Evolutionary conservation across 1,139 yeast genomes (phyloP), one percentile per base, ranked within the genome.

Genomic region (Yamadazyma triangularis): DNA sequence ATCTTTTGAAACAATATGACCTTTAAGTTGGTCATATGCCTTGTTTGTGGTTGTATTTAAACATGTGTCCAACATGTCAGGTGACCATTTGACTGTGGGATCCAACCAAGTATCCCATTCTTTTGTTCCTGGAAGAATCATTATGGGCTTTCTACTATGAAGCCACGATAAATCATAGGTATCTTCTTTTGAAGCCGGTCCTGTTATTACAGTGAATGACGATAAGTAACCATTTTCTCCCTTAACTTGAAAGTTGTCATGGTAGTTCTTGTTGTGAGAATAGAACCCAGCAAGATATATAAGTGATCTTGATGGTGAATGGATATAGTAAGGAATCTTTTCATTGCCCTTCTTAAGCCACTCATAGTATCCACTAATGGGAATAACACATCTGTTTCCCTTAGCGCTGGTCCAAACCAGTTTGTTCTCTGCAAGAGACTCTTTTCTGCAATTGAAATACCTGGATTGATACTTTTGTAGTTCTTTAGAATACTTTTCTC

Each of bases 301-400:
- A 25, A 87, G 46, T 7, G 73, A 62, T 0, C 60, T 52, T 32
- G 70, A 71, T 24, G 63, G 65, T 8, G 83, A 66, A 30, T 69
- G 73, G 11, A 88, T 67, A 49, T 64, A 88, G 50, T 81, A 76
- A 0, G 96, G 96, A 0, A 53, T 51, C 42, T 73, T 78, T 13
- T 60, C 62, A 32, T 48, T 56, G 2, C 48, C 49, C 14, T 44
- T 42, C 30, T 60, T 60, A 19, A 47, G 54, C 96, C 96, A 88
- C 53, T 88, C 97, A 49, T 74, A 88, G 53, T 88, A 89, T 0
- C 96, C 96, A 45, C 75, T 74, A 25, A 84, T 71, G 0, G 95
- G 89, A 0, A 87, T 74, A 1, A 80, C 79, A 50, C 96, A 88
- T 24, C 86, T 52, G 13, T 53, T 46, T 11, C 57, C 55, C 19